A percentile compares a stretch with the other conserved stretches of the same genome.
phyloP scores from a whole-genome alignment of 305 asterid genomes.

The Ajuga reptans region DNA sequence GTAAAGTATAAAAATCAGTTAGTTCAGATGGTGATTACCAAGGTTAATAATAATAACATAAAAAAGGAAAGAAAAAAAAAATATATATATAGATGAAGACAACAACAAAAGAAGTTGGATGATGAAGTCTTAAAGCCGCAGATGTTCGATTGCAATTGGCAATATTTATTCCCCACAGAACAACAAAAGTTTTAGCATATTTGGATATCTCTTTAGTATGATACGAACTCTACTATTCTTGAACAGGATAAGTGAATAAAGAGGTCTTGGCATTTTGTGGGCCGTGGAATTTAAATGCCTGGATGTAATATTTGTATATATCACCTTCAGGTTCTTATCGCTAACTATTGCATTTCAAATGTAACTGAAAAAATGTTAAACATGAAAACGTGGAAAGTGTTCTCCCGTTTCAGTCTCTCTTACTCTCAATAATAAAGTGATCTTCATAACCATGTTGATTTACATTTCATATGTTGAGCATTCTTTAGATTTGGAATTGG shows the following conservation, averaged over 20 bases:
- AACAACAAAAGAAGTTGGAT: not conserved
- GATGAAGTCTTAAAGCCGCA: not conserved
- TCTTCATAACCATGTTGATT: not conserved
- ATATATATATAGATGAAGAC: too few relatives aligned
- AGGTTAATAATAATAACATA: too few relatives aligned
- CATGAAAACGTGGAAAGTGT: not conserved
- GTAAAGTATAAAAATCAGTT: not conserved
- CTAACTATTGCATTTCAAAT: not conserved
- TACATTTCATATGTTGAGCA: not conserved
- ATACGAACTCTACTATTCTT: not conserved
- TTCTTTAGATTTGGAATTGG: not conserved
- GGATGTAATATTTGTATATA: not conserved
- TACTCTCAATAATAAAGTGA: not conserved
- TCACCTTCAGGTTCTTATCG: not conserved
- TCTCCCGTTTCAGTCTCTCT: not conserved
- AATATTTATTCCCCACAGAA: not conserved
- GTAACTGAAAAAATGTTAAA: constrained; percentile 6
- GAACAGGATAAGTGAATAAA: constrained; percentile 31
- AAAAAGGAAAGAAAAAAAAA: too few relatives aligned
- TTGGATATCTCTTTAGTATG: not conserved
- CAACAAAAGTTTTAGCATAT: not conserved
- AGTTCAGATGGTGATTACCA: not conserved
- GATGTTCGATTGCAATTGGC: not conserved
- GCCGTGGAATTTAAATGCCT: not conserved
- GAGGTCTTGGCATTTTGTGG: not conserved